Evolutionary conservation across 768 basidiomycete genomes (phyloP), one percentile per base, ranked within the genome.

Genomic region (Mycena crocata): DNA sequence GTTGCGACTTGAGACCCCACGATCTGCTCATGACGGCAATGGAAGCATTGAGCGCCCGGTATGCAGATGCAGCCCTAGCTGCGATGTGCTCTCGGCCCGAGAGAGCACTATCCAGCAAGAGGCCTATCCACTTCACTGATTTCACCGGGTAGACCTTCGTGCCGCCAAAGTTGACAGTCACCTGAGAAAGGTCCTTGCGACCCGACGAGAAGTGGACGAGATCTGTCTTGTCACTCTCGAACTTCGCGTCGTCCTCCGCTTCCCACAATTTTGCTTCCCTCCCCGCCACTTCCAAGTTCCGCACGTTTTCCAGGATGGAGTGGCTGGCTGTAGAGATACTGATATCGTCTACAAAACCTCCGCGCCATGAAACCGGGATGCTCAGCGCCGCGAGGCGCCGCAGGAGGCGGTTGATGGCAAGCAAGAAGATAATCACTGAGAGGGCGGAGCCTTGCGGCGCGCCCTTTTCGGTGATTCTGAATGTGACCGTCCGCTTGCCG

Each of bases 11-110:
- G 13, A 52, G 30, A n/a, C 51, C 51, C 51, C 31, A 52, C 4
- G 51, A 32, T 9, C 5, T 5, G 24, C 35, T 30, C 51, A 37
- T 52, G 31, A 52, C 30, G 30, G 31, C 51, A 34, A 52, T 32
- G 34, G 51, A 52, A n/a, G 51, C 51, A 37, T 52, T 52, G 6
- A 52, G 51, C 34, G 31, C 51, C 21, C 51, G n/a, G n/a, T n/a
- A n/a, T n/a, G n/a, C n/a, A n/a, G n/a, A n/a, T n/a, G n/a, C n/a
- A n/a, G n/a, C n/a, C n/a, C n/a, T n/a, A n/a, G n/a, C n/a, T n/a
- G n/a, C n/a, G n/a, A 54, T 54, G 44, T 45, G 44, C n/a, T 45
- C n/a, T 45, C 13, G 8, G 44, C 44, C 44, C 44, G 44, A 45
- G 13, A 54, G 34, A 5, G 21, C 35, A 19, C 32, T 13, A n/a